A percentile compares a stretch with the other conserved stretches of the same genome.
phyloP scores from a whole-genome alignment of 2,329 filamentous ascomycete genomes.

The Neofusicoccum laricinum region DNA sequence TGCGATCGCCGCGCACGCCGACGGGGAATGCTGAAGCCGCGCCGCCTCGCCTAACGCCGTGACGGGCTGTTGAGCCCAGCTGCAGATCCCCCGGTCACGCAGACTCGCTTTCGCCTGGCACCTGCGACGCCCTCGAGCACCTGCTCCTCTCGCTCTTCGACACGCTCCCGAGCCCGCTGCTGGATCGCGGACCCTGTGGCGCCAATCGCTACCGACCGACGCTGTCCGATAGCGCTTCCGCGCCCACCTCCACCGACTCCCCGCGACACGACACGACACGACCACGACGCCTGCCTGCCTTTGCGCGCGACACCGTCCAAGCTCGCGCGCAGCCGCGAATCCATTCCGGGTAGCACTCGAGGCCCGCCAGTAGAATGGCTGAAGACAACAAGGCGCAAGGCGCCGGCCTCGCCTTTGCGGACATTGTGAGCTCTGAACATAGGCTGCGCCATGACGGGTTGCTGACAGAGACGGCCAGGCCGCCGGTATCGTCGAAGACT shows the following conservation, averaged over 20 bases:
- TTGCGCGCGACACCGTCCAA: not conserved
- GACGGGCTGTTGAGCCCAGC: conserved; percentile 15
- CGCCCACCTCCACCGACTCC: not conserved
- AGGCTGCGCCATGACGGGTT: not conserved
- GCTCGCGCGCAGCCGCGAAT: not conserved
- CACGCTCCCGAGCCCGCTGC: not conserved
- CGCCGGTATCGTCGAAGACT: conserved; percentile 63
- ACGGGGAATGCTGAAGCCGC: conserved; percentile 9
- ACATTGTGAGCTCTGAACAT: not conserved
- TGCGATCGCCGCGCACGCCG: conserved; percentile 10
- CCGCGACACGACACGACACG: not conserved
- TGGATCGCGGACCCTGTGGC: not conserved
- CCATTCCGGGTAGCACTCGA: not conserved
- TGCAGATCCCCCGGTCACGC: conserved; percentile 14
- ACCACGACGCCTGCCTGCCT: not conserved
- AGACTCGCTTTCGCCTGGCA: conserved; percentile 6
- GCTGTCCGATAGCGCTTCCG: not conserved
- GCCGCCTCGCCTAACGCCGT: conserved; percentile 17
- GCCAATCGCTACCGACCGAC: not conserved
- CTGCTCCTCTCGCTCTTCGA: not conserved
- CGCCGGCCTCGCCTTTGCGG: conserved; percentile 11
- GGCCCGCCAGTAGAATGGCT: not conserved
- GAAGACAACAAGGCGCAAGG: conserved; percentile 11
- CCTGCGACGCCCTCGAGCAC: not conserved
- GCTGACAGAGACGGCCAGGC: conserved; percentile 24